These are phyloP conservation scores for Bassia scoparia DNA, from an alignment of 148 eudicot species.

Conservation along the genomic window DNA sequence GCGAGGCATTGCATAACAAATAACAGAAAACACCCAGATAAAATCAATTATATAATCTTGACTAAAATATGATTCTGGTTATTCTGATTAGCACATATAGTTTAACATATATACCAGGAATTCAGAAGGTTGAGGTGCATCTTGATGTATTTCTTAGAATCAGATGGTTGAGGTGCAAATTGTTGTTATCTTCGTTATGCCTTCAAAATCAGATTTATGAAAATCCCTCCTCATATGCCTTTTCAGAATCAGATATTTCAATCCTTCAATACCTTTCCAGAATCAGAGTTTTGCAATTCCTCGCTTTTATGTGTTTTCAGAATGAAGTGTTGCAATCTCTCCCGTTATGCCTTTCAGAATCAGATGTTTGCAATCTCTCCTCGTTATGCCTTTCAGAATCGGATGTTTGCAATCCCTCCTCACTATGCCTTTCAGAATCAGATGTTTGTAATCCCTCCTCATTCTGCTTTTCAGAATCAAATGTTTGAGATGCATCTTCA, in stretches of 20 bases:
- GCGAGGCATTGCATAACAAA: background rate
- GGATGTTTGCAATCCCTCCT: too few relatives aligned
- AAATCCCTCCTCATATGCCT: too few relatives aligned
- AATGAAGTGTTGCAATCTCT: slow-evolving; percentile 5
- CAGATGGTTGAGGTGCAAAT: background rate
- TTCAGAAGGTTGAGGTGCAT: slow-evolving; percentile 11
- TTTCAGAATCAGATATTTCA: slow-evolving; percentile 4
- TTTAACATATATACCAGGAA: slow-evolving; percentile 14
- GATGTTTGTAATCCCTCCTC: too few relatives aligned
- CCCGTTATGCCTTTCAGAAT: background rate
- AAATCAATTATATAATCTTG: background rate
- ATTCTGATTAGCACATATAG: background rate
- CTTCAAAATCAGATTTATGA: background rate
- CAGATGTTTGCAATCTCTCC: too few relatives aligned
- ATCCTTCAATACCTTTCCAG: background rate
- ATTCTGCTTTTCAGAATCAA: background rate
- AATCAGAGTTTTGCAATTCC: too few relatives aligned
- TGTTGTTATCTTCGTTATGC: too few relatives aligned
- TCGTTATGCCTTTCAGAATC: too few relatives aligned
- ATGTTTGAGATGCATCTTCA: slow-evolving; percentile 8
- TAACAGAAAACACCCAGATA: background rate
- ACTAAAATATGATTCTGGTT: background rate
- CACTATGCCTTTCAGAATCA: background rate
- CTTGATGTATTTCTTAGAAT: background rate
- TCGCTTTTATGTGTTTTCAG: background rate